Evolutionary conservation across 257 asterid species (phyloP).

Genomic region (Pogostemon cablin): DNA sequence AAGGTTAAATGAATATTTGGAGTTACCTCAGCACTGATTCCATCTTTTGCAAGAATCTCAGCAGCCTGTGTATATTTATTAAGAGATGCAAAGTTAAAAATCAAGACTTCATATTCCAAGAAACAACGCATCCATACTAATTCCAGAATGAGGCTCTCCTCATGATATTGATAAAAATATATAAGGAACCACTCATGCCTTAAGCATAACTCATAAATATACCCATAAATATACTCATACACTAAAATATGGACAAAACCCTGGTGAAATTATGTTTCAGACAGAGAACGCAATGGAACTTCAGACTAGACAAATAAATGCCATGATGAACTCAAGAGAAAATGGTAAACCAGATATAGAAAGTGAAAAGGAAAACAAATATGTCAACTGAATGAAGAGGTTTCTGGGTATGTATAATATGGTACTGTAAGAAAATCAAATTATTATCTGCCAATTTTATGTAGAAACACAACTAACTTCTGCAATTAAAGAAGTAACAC

Average conservation of each 20-base stretch:
- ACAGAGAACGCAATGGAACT: neutral
- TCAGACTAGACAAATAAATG: neutral
- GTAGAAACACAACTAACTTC: neutral
- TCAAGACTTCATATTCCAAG: neutral
- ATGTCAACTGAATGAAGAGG: no score
- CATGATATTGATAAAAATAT: neutral
- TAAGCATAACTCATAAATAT: neutral
- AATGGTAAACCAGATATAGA: no score
- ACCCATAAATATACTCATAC: neutral
- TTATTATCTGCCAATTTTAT: slow-evolving; percentile 10
- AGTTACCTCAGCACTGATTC: slow-evolving; percentile 76
- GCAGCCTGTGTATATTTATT: slow-evolving; percentile 57
- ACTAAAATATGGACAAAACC: neutral
- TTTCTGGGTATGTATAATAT: neutral
- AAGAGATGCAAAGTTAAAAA: slow-evolving; percentile 22
- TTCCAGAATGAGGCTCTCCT: slow-evolving; percentile 10
- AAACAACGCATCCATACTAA: neutral
- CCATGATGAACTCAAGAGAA: no score
- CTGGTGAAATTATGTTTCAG: neutral
- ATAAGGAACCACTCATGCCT: no score
- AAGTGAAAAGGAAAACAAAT: no score
- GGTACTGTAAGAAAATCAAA: neutral
- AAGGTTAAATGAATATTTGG: neutral
- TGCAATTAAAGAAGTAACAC: neutral
- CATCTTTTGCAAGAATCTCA: slow-evolving; percentile 74